Conservation (phyloP, 225 moss, liverwort and hornwort genomes). For the Pleurozium schreberi region DNA sequence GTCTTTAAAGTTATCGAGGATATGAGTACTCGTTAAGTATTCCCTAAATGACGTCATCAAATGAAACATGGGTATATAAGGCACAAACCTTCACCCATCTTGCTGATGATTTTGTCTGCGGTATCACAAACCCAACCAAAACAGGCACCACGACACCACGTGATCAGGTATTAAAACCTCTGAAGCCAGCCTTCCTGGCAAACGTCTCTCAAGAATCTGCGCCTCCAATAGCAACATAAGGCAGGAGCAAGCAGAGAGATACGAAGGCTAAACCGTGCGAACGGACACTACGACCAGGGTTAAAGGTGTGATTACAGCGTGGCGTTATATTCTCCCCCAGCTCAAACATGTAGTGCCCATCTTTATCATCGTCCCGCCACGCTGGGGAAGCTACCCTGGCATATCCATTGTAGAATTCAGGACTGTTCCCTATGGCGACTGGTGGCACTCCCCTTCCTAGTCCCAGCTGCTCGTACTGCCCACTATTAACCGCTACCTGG, state of each 20-base stretch:
- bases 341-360: constrained; percentile 68
- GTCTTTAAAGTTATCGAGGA: neutral
- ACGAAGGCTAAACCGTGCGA: constrained; percentile 56
- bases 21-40: neutral
- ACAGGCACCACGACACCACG: constrained; percentile 74
- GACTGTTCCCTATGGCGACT: constrained; percentile 41
- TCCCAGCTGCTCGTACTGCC: constrained; percentile 55
- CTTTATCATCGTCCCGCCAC: constrained; percentile 62
- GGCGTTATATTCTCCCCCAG: constrained; percentile 67
- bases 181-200: constrained; percentile 47
- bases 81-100: constrained; percentile 93
- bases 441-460: constrained; percentile 46
- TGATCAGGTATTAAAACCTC: constrained; percentile 66
- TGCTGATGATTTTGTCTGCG: constrained; percentile 99
- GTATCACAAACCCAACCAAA: constrained; percentile 65
- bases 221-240: constrained; percentile 65
- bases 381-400: constrained; percentile 52
- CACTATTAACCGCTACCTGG: constrained; percentile 46
- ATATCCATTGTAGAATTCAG: constrained; percentile 53
- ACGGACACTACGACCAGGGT: constrained; percentile 62
- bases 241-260: constrained; percentile 66
- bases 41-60: neutral
- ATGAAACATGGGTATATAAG: neutral
- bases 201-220: constrained; percentile 55
- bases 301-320: constrained; percentile 63